These are phyloP conservation scores for Eudorina sp. DNA, from an alignment of 139 green algal species.

Conservation along the genomic window DNA sequence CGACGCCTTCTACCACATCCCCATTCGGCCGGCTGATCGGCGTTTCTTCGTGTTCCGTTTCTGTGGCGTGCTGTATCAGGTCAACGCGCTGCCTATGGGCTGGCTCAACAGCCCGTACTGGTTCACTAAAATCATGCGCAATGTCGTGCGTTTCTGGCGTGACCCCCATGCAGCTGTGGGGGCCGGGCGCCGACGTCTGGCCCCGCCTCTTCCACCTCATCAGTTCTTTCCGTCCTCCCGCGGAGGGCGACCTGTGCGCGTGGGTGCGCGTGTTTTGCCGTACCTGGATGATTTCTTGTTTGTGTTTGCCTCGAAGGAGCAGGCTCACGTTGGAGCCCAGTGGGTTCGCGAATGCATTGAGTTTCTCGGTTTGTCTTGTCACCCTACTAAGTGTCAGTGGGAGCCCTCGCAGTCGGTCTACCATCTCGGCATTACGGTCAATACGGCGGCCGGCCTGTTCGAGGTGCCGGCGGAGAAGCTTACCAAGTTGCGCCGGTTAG, in stretches of 20 bases:
- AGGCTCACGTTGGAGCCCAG: not conserved
- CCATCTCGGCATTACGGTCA: not conserved
- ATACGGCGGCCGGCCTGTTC: not conserved
- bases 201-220: not conserved
- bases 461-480: constrained; percentile 4
- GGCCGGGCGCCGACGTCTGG: too few relatives aligned
- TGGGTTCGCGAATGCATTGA: not conserved
- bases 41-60: too few relatives aligned
- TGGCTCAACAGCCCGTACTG: too few relatives aligned
- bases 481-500: not conserved
- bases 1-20: too few relatives aligned
- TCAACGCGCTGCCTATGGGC: too few relatives aligned
- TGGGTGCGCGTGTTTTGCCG: not conserved
- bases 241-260: not conserved
- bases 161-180: too few relatives aligned
- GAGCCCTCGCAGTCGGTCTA: constrained; percentile 3
- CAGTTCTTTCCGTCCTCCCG: not conserved
- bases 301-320: not conserved
- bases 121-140: too few relatives aligned
- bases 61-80: too few relatives aligned
- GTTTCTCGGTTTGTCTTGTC: not conserved
- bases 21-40: too few relatives aligned
- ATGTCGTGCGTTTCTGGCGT: too few relatives aligned
- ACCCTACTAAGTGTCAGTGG: constrained; percentile 8
- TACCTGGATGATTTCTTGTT: too few relatives aligned